Evolutionary conservation across 1,284 basidiomycete genomes (phyloP).

Genomic region (Grifola frondosa): DNA sequence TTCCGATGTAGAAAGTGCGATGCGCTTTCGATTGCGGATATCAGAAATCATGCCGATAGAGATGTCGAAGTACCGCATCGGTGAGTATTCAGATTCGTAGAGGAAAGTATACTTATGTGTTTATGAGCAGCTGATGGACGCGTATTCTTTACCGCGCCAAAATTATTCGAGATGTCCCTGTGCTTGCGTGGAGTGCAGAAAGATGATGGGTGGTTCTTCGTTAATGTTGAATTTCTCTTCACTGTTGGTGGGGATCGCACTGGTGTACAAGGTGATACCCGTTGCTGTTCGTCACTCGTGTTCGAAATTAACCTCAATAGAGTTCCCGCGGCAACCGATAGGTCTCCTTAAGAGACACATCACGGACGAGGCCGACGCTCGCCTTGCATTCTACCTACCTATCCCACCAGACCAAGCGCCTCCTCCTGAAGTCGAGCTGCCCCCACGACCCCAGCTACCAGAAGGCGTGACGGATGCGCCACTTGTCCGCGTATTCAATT

Average conservation of each 20-base stretch:
- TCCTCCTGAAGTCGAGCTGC: slow-evolving; percentile 44
- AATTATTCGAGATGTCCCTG: slow-evolving; percentile 75
- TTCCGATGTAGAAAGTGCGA: slow-evolving; percentile 69
- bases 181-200: slow-evolving; percentile 67
- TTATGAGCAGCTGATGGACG: slow-evolving; percentile 62
- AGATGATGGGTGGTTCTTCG: slow-evolving; percentile 81
- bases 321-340: slow-evolving; percentile 66
- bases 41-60: slow-evolving; percentile 73
- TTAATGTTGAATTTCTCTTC: slow-evolving; percentile 70
- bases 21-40: slow-evolving; percentile 75
- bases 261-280: slow-evolving; percentile 58
- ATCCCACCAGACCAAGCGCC: slow-evolving; percentile 39
- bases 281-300: neutral
- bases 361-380: slow-evolving; percentile 66
- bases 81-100: slow-evolving; percentile 38
- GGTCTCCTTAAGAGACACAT: slow-evolving; percentile 69
- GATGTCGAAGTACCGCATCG: slow-evolving; percentile 72
- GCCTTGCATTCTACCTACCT: slow-evolving; percentile 61
- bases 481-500: slow-evolving; percentile 77
- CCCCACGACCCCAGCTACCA: slow-evolving; percentile 54
- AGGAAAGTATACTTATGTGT: neutral
- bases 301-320: slow-evolving; percentile 34
- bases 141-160: slow-evolving; percentile 70
- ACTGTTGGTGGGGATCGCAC: slow-evolving; percentile 71
- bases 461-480: slow-evolving; percentile 68